phyloP scores from a whole-genome alignment of 1,284 basidiomycete genomes.

The Mixia osmundae region DNA sequence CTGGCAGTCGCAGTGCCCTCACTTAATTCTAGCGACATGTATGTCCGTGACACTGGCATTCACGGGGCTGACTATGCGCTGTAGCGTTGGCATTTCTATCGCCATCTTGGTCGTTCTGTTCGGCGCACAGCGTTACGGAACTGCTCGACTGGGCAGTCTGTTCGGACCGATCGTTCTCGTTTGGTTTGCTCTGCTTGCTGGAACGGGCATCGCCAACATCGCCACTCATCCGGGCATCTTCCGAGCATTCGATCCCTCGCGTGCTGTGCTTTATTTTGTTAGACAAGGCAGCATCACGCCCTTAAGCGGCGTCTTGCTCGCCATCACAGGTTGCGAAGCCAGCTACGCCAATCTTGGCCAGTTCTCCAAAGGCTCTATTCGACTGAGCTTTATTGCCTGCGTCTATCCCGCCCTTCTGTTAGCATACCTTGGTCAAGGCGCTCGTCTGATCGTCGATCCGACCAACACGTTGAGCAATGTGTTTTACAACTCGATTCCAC shows the following conservation, averaged over 20 bases:
- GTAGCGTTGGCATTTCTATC: slow-evolving; percentile 37
- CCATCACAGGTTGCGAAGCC: slow-evolving; percentile 41
- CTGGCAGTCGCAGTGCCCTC: slow-evolving; percentile 32
- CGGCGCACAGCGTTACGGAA: slow-evolving; percentile 35
- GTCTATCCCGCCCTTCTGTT: slow-evolving; percentile 39
- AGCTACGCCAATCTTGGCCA: slow-evolving; percentile 32
- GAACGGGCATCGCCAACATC: slow-evolving; percentile 34
- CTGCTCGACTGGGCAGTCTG: slow-evolving; percentile 28
- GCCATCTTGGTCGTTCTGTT: slow-evolving; percentile 37
- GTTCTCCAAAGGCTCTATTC: slow-evolving; percentile 36
- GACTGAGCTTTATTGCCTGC: slow-evolving; percentile 30
- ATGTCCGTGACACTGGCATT: no score
- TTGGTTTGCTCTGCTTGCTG: slow-evolving; percentile 33
- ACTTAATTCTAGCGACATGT: neutral
- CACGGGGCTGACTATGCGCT: no score
- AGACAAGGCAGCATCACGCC: slow-evolving; percentile 36
- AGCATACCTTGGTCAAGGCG: slow-evolving; percentile 44
- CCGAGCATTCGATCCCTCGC: slow-evolving; percentile 40
- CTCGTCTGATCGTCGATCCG: slow-evolving; percentile 32
- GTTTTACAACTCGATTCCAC: slow-evolving; percentile 41
- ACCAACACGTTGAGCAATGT: slow-evolving; percentile 31
- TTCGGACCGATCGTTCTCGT: slow-evolving; percentile 36
- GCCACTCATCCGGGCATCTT: slow-evolving; percentile 34
- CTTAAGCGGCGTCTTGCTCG: slow-evolving; percentile 38
- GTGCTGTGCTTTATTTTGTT: slow-evolving; percentile 38